Conservation (phyloP, 805 yeast species). For the Sugiyamaella chiloensis region DNA sequence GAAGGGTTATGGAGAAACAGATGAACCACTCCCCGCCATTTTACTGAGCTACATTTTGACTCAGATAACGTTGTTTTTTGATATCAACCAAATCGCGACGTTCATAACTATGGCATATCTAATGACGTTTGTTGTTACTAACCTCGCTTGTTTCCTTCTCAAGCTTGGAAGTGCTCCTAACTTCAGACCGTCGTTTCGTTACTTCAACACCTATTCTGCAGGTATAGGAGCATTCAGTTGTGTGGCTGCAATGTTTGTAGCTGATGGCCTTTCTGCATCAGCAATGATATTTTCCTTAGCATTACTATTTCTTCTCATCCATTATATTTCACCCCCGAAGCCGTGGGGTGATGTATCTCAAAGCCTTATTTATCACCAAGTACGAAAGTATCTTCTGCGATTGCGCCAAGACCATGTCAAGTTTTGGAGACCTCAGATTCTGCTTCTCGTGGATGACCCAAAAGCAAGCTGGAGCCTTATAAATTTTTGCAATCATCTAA, state of each 20-base stretch:
- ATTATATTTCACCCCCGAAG: constrained; percentile 89
- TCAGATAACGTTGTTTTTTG: constrained; percentile 82
- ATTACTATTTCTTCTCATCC: constrained; percentile 71
- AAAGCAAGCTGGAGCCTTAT: constrained; percentile 88
- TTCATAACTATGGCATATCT: constrained; percentile 95
- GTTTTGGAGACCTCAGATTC: constrained; percentile 96
- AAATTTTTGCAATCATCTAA: constrained; percentile 87
- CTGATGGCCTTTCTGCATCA: constrained; percentile 87
- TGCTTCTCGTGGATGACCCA: constrained; percentile 86
- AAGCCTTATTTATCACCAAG: constrained; percentile 92
- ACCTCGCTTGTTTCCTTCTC: constrained; percentile 86
- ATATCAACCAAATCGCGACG: constrained; percentile 90
- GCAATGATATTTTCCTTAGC: constrained; percentile 64
- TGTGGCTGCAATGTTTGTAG: constrained; percentile 84
- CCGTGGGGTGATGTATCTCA: constrained; percentile 99
- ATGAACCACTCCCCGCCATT: constrained; percentile 60
- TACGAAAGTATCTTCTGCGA: constrained; percentile 80
- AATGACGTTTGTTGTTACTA: constrained; percentile 93
- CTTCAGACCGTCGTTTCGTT: constrained; percentile 91
- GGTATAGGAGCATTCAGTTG: constrained; percentile 67
- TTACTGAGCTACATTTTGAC: constrained; percentile 76
- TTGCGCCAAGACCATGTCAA: constrained; percentile 90
- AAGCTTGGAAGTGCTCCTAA: constrained; percentile 95
- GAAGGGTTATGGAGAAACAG: constrained; percentile 46
- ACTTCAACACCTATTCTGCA: constrained; percentile 81